Evolutionary conservation across 2,329 filamentous ascomycete species (phyloP).

Genomic region (Ophiognomonia clavigignenti-juglandacearum): DNA sequence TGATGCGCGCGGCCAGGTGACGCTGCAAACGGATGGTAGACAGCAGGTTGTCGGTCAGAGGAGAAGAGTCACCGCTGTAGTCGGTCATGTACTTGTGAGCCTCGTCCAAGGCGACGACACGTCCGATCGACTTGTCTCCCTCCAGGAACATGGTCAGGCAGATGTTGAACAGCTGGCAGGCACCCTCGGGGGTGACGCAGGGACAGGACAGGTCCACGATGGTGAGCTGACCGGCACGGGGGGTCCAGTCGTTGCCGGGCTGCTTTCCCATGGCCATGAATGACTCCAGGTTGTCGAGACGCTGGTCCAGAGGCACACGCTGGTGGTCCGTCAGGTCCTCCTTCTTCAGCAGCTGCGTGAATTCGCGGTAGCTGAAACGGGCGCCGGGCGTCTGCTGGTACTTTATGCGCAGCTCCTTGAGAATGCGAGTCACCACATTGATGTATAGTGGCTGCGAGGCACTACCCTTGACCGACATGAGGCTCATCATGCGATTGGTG

Average conservation of each 20-base stretch:
- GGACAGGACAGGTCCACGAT: constrained; percentile 64
- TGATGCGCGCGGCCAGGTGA: constrained; percentile 59
- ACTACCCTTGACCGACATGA: constrained; percentile 48
- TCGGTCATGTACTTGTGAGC: constrained; percentile 72
- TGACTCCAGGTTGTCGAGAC: constrained; percentile 58
- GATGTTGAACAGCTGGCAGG: constrained; percentile 69
- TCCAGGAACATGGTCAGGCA: constrained; percentile 63
- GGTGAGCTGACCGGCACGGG: constrained; percentile 27
- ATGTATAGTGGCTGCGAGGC: constrained; percentile 48
- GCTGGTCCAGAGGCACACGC: constrained; percentile 47
- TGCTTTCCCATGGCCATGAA: constrained; percentile 41
- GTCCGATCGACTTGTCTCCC: constrained; percentile 41
- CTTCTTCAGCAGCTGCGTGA: constrained; percentile 32
- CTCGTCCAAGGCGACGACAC: constrained; percentile 68
- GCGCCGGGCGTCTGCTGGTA: constrained; percentile 30
- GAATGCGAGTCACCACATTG: constrained; percentile 47
- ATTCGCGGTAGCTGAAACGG: constrained; percentile 44
- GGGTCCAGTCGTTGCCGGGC: not conserved
- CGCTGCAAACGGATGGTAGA: constrained; percentile 64
- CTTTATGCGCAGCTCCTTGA: constrained; percentile 48
- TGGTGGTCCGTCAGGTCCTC: constrained; percentile 44
- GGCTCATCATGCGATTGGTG: constrained; percentile 50
- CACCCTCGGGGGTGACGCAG: constrained; percentile 60
- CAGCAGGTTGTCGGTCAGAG: constrained; percentile 58
- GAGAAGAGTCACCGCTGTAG: constrained; percentile 45